These are phyloP conservation scores for Yamadazyma sp. DNA, from an alignment of 1,139 yeast species.

Conservation along the genomic window DNA sequence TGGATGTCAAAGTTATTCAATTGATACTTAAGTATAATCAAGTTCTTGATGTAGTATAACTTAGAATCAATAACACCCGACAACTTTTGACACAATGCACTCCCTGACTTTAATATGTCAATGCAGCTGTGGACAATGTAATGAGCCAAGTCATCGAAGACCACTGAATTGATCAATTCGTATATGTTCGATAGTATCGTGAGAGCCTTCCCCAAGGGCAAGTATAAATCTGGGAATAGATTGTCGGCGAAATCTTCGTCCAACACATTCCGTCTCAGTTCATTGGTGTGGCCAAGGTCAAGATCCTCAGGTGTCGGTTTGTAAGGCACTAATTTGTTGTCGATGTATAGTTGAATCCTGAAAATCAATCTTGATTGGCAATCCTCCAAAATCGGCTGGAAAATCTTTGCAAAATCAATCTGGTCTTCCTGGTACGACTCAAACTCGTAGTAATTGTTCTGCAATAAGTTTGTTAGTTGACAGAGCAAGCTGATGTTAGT, in stretches of 20 bases:
- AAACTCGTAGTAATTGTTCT: constrained; percentile 65
- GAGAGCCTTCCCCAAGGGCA: constrained; percentile 73
- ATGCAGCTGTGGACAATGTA: constrained; percentile 81
- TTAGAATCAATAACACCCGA: constrained; percentile 56
- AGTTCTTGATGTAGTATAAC: constrained; percentile 68
- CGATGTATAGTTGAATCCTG: constrained; percentile 72
- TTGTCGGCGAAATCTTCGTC: constrained; percentile 40
- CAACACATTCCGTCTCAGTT: constrained; percentile 22
- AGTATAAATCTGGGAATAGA: constrained; percentile 57
- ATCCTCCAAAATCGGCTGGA: constrained; percentile 72
- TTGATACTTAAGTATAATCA: constrained; percentile 69
- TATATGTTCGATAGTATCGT: constrained; percentile 75
- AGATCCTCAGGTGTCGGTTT: constrained; percentile 69
- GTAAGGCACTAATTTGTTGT: constrained; percentile 64
- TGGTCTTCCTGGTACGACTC: constrained; percentile 38
- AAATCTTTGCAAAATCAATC: constrained; percentile 54
- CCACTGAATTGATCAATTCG: constrained; percentile 70
- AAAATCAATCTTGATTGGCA: constrained; percentile 79
- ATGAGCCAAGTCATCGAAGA: constrained; percentile 89
- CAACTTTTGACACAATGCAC: constrained; percentile 40
- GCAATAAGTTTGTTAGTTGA: constrained; percentile 71
- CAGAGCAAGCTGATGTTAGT: constrained; percentile 65
- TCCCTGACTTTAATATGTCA: constrained; percentile 50
- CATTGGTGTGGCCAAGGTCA: constrained; percentile 51
- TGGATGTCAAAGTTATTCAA: constrained; percentile 81